Percentiles rank a stretch among this genome's conserved stretches.
Evolutionary conservation across 345 rosid species (phyloP).

Genomic region (Aquilaria sinensis): DNA sequence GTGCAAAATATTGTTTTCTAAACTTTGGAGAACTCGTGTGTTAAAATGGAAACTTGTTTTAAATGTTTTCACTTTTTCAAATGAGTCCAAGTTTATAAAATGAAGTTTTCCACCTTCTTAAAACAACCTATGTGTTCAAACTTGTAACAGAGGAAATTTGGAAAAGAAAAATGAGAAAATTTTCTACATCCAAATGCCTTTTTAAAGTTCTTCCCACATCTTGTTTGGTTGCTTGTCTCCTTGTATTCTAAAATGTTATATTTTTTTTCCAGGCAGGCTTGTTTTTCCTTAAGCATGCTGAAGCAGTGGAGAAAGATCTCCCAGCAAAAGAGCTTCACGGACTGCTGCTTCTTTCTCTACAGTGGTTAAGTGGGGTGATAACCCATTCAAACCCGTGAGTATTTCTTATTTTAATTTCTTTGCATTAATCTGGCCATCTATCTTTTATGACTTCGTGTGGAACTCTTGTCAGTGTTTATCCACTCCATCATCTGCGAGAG

Average conservation of each 20-base stretch:
- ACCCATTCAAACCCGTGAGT: constrained; percentile 79
- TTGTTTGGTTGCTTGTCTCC: constrained; percentile 7
- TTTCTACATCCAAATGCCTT: no score
- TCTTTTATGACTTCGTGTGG: constrained; percentile 19
- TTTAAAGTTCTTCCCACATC: neutral
- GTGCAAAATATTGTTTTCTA: no score
- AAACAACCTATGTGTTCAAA: no score
- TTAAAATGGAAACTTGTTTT: no score
- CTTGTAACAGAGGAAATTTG: no score
- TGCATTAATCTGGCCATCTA: constrained; percentile 1
- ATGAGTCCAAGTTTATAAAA: no score
- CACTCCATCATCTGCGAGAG: constrained; percentile 89
- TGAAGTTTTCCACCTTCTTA: no score
- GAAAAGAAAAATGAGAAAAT: no score
- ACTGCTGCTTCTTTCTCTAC: constrained; percentile 83
- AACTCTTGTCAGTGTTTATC: constrained; percentile 66
- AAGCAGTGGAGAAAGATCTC: constrained; percentile 91
- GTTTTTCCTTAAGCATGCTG: constrained; percentile 94
- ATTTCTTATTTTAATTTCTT: neutral
- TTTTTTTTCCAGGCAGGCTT: constrained; percentile 66
- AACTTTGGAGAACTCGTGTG: no score
- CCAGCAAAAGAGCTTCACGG: constrained; percentile 90
- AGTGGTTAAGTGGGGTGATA: constrained; percentile 95
- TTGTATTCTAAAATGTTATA: constrained; percentile 11
- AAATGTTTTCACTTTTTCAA: no score